Conservation (phyloP, 345 rosid species). For the Adansonia digitata region DNA sequence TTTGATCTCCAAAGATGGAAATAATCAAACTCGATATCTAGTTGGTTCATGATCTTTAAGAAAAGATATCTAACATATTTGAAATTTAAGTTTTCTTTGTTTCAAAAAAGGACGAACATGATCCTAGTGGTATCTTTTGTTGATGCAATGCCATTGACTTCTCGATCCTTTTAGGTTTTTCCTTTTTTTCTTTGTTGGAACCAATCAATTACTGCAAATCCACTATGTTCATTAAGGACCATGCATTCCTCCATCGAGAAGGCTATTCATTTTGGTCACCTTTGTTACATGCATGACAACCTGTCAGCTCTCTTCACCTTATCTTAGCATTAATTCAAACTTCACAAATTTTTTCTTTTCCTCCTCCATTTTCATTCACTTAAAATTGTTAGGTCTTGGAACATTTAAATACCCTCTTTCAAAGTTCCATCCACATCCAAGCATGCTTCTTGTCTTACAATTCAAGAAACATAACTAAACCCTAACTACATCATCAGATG, state of each 20-base stretch:
- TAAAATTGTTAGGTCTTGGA: slow-evolving; percentile 17
- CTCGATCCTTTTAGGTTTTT: background rate
- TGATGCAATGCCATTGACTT: slow-evolving; percentile 7
- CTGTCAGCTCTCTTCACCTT: slow-evolving; percentile 14
- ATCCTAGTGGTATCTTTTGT: too few relatives aligned
- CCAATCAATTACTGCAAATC: slow-evolving; percentile 16
- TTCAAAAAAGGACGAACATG: too few relatives aligned
- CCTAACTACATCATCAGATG: too few relatives aligned
- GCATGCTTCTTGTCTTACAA: background rate
- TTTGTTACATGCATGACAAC: slow-evolving; percentile 10
- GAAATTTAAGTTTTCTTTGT: too few relatives aligned
- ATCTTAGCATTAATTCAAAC: background rate
- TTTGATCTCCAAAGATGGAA: too few relatives aligned
- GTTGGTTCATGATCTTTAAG: too few relatives aligned
- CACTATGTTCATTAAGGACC: background rate
- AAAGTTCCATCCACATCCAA: background rate
- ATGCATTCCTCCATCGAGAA: background rate
- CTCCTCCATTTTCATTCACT: background rate
- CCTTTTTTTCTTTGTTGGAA: too few relatives aligned
- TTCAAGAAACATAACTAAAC: background rate
- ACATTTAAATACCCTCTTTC: slow-evolving; percentile 15
- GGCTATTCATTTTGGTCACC: slow-evolving; percentile 5
- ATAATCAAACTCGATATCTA: too few relatives aligned
- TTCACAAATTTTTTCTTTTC: slow-evolving; percentile 6
- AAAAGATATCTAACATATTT: too few relatives aligned